Evolutionary conservation across 345 rosid genomes (phyloP).

Genomic region (Cardamine occulta): DNA sequence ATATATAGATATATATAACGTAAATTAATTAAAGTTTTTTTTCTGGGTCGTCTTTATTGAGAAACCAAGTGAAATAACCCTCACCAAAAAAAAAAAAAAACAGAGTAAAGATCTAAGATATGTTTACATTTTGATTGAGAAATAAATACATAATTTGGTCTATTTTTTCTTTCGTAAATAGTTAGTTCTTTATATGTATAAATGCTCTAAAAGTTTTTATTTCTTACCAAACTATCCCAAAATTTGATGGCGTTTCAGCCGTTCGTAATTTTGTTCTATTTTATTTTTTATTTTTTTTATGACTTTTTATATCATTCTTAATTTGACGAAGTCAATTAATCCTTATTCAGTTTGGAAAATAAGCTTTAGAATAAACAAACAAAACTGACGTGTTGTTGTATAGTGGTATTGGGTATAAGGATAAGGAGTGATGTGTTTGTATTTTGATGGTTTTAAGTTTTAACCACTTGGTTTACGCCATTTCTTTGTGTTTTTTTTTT

Average conservation of each 20-base stretch:
- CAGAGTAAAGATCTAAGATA: too few relatives aligned
- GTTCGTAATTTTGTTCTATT: too few relatives aligned
- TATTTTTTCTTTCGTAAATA: not conserved
- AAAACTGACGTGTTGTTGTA: not conserved
- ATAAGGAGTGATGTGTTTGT: not conserved
- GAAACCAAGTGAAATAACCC: too few relatives aligned
- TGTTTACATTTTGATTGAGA: not conserved
- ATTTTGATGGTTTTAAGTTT: not conserved
- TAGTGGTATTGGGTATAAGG: not conserved
- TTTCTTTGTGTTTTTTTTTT: too few relatives aligned
- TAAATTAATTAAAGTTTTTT: too few relatives aligned
- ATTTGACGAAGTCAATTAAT: constrained; percentile 21
- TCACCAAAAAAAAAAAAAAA: too few relatives aligned
- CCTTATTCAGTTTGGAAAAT: not conserved
- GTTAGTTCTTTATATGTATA: not conserved
- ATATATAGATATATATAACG: too few relatives aligned
- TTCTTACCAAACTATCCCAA: constrained; percentile 3
- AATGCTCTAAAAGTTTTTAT: not conserved
- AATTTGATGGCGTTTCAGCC: not conserved
- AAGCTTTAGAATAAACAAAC: not conserved
- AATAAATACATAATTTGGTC: not conserved
- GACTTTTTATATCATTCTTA: constrained; percentile 1
- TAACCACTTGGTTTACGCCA: not conserved
- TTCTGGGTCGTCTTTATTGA: too few relatives aligned
- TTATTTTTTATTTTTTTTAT: not conserved